phyloP scores from a whole-genome alignment of 2,329 filamentous ascomycete genomes.

The Exophiala oligosperma region DNA sequence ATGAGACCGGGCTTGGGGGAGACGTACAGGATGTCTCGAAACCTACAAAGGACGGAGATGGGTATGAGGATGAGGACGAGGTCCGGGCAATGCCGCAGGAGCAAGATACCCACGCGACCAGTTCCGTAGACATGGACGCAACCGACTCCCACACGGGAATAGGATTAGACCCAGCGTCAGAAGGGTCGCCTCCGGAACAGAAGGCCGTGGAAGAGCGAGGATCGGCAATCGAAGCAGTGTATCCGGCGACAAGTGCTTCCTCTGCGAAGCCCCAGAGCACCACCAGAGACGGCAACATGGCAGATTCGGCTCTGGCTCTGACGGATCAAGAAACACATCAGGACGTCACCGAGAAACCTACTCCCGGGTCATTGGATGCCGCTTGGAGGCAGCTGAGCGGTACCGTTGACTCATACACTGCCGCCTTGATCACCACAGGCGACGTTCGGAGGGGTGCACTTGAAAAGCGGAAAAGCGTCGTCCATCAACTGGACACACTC shows the following conservation, averaged over 20 bases:
- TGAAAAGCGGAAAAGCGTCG: not conserved
- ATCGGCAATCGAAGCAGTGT: not conserved
- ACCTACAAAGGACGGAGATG: not conserved
- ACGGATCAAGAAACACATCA: not conserved
- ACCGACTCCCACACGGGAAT: not conserved
- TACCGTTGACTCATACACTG: not conserved
- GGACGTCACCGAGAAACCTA: not conserved
- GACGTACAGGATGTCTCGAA: not conserved
- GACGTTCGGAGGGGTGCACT: not conserved
- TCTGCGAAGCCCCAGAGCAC: not conserved
- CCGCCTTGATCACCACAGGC: not conserved
- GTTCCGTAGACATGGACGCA: not conserved
- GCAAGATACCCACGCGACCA: not conserved
- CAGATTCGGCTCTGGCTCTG: not conserved
- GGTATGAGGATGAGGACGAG: too few relatives aligned
- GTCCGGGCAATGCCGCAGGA: not conserved
- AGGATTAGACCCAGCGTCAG: not conserved
- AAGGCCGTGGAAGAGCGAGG: not conserved
- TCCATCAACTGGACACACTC: not conserved
- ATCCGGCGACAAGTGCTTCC: not conserved
- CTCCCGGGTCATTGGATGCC: not conserved
- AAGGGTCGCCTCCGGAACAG: not conserved
- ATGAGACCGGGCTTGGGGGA: not conserved
- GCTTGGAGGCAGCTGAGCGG: constrained; percentile 1
- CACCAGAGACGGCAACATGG: not conserved